Conservation (phyloP, 1,284 basidiomycete species). For the Melampsora abietis-canadensis region DNA sequence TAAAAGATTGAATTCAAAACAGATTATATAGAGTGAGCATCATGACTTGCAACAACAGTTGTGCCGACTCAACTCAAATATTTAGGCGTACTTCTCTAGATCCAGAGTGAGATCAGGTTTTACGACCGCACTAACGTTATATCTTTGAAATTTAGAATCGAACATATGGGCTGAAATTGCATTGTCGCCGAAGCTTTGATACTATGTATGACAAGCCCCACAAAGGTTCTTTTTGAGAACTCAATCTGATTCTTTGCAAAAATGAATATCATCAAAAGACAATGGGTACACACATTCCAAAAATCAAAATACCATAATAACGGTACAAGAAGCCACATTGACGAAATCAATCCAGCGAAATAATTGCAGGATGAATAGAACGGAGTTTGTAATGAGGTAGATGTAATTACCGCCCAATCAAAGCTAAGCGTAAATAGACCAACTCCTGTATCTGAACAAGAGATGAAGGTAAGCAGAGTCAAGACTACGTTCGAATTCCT, state of each 20-base stretch:
- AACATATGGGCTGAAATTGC: constrained; percentile 29
- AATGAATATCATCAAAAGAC: background rate
- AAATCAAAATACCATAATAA: constrained; percentile 32
- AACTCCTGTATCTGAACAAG: background rate
- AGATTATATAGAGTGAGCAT: background rate
- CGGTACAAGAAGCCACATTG: constrained; percentile 38
- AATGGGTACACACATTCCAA: constrained; percentile 27
- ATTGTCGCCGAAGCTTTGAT: constrained; percentile 38
- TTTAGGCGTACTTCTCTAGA: constrained; percentile 23
- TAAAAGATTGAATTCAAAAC: constrained; percentile 4
- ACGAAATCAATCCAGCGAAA: constrained; percentile 31
- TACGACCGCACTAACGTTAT: constrained; percentile 30
- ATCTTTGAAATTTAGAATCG: constrained; percentile 32
- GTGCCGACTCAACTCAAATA: background rate
- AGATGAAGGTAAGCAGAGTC: background rate
- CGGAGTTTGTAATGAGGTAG: constrained; percentile 43
- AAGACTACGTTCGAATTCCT: background rate
- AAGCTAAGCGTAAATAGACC: constrained; percentile 53
- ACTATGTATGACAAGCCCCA: constrained; percentile 1
- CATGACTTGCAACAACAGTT: background rate
- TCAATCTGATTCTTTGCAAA: too few species aligned
- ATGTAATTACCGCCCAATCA: constrained; percentile 53
- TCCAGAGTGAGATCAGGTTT: constrained; percentile 34
- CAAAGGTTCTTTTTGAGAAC: too few species aligned
- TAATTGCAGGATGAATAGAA: constrained; percentile 41